Evolutionary conservation across 495 filamentous ascomycete species (phyloP).

Genomic region (Aspergillus asperescens): DNA sequence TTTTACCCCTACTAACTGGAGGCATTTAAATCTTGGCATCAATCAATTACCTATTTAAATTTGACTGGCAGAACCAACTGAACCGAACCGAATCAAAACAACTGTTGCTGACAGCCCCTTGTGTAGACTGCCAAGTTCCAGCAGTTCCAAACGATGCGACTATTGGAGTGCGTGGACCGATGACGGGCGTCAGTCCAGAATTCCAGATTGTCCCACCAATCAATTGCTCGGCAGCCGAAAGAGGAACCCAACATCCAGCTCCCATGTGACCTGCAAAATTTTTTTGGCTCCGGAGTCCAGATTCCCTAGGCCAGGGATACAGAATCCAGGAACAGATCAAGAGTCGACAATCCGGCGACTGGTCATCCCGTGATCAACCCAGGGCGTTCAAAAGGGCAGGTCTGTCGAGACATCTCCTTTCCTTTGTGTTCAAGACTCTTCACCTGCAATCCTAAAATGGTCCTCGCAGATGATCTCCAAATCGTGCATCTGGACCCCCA

Average conservation of each 20-base stretch:
- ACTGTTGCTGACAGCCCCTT: conserved; percentile 6
- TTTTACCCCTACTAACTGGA: too few relatives aligned
- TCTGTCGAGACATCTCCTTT: conserved; percentile 3
- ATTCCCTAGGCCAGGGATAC: not conserved
- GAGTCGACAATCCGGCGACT: not conserved
- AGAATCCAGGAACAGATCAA: conserved; percentile 3
- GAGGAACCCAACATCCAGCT: conserved; percentile 13
- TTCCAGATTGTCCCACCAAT: conserved; percentile 36
- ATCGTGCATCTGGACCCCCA: not conserved
- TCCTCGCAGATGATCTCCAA: conserved; percentile 1
- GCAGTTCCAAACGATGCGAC: not conserved
- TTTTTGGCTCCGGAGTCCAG: conserved; percentile 16
- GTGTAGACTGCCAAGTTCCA: conserved; percentile 5
- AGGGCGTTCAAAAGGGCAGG: not conserved
- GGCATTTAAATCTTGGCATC: too few relatives aligned
- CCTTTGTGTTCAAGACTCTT: not conserved
- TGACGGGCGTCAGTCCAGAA: conserved; percentile 23
- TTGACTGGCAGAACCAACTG: too few relatives aligned
- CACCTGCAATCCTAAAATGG: not conserved
- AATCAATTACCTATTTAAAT: too few relatives aligned
- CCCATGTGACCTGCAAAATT: conserved; percentile 38
- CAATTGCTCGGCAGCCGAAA: conserved; percentile 20
- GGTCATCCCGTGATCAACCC: conserved; percentile 1
- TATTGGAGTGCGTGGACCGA: conserved; percentile 23
- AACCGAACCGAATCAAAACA: too few relatives aligned